Conservation (phyloP, 306 rosid species). For the Pachyrhizus erosus region DNA sequence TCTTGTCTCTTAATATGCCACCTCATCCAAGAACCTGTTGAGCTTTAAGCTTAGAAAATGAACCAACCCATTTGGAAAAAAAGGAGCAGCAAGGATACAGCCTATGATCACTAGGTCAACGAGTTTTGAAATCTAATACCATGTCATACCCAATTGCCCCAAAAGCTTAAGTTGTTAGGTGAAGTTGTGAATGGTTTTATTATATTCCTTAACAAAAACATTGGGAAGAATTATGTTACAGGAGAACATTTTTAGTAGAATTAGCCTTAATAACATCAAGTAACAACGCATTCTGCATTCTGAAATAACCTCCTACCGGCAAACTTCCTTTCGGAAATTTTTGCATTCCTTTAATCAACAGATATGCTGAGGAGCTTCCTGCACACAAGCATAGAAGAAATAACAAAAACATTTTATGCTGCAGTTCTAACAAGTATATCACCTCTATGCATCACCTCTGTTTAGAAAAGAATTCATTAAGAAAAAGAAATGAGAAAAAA, state of each 20-base stretch:
- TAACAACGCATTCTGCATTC: conserved; percentile 57
- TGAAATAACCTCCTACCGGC: conserved; percentile 55
- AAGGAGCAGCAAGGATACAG: too few relatives aligned
- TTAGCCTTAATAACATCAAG: not conserved
- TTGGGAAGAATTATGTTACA: not conserved
- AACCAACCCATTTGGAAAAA: too few relatives aligned
- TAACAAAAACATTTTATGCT: not conserved
- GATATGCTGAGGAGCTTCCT: not conserved
- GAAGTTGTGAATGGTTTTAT: too few relatives aligned
- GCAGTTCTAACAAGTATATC: not conserved
- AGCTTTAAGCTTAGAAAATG: too few relatives aligned
- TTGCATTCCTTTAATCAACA: not conserved
- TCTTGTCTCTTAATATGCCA: too few relatives aligned
- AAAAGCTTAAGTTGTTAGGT: too few relatives aligned
- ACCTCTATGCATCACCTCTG: not conserved
- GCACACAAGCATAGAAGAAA: not conserved
- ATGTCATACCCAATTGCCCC: too few relatives aligned
- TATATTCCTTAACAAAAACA: not conserved
- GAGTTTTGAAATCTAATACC: too few relatives aligned
- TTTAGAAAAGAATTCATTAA: not conserved
- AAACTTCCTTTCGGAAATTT: conserved; percentile 11
- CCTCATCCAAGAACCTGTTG: too few relatives aligned
- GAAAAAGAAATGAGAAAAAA: not conserved
- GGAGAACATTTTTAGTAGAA: not conserved
- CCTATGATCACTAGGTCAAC: too few relatives aligned